Percentiles rank a stretch among this genome's conserved stretches.
Evolutionary conservation across 2,329 filamentous ascomycete genomes (phyloP).

Genomic region (Neurospora crassa): DNA sequence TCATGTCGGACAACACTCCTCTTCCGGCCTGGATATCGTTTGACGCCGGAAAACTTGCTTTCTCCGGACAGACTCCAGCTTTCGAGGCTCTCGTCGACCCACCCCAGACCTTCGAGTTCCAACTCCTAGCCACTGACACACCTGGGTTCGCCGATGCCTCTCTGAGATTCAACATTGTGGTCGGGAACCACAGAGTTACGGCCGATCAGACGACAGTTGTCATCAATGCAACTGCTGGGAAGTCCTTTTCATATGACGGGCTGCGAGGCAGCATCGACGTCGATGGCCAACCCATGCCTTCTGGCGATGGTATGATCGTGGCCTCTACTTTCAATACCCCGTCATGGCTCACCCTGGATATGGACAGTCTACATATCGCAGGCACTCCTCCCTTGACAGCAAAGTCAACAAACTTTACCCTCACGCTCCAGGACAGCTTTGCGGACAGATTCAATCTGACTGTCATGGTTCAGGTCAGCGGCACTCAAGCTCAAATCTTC

Average conservation of each 20-base stretch:
- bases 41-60: slow-evolving; percentile 50
- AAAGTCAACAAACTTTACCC: slow-evolving; percentile 50
- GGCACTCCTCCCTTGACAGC: slow-evolving; percentile 55
- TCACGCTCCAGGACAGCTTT: slow-evolving; percentile 50
- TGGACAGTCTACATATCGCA: slow-evolving; percentile 47
- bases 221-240: slow-evolving; percentile 47
- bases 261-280: slow-evolving; percentile 44
- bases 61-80: slow-evolving; percentile 61
- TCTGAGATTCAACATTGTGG: slow-evolving; percentile 59
- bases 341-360: slow-evolving; percentile 60
- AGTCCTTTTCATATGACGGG: slow-evolving; percentile 40
- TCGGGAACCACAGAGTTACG: slow-evolving; percentile 60
- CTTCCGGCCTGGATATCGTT: slow-evolving; percentile 81
- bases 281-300: slow-evolving; percentile 42
- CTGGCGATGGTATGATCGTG: slow-evolving; percentile 37
- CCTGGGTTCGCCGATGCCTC: slow-evolving; percentile 63
- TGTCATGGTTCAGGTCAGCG: slow-evolving; percentile 26
- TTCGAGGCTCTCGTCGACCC: slow-evolving; percentile 53
- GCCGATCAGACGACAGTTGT: slow-evolving; percentile 48
- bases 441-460: slow-evolving; percentile 49
- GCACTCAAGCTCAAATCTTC: slow-evolving; percentile 11
- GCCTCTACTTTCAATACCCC: slow-evolving; percentile 46
- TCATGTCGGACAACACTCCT: slow-evolving; percentile 67
- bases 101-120: slow-evolving; percentile 62
- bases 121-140: slow-evolving; percentile 69